Evolutionary conservation across 345 rosid genomes (phyloP).

Genomic region (Fremontodendron californicum): DNA sequence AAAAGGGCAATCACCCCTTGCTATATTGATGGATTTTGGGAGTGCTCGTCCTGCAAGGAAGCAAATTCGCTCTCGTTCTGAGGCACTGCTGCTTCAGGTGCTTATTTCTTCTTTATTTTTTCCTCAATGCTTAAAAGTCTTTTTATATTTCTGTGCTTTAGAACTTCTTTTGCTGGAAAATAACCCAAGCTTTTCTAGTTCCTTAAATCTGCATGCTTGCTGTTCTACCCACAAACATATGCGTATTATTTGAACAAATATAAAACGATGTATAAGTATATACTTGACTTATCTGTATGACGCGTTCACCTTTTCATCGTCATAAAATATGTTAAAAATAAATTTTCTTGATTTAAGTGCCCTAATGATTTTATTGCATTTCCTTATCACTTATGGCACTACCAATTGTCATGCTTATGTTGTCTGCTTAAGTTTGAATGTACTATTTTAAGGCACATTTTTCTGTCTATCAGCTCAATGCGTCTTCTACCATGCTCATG

Average conservation of each 20-base stretch:
- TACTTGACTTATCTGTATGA: no score
- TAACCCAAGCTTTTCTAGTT: neutral
- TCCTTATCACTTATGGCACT: neutral
- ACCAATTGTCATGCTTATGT: neutral
- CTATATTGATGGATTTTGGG: conserved; percentile 98
- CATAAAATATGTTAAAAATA: neutral
- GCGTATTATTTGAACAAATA: neutral
- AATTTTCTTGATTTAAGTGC: neutral
- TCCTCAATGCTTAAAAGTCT: neutral
- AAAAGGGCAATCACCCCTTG: conserved; percentile 78
- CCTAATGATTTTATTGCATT: neutral
- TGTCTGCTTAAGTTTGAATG: neutral
- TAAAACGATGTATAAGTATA: neutral
- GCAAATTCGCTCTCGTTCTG: conserved; percentile 85
- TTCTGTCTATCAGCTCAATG: conserved; percentile 1
- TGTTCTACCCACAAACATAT: neutral
- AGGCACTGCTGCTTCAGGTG: conserved; percentile 95
- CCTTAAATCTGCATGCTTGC: neutral
- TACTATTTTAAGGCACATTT: neutral
- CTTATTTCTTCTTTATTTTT: conserved; percentile 13
- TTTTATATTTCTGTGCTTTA: neutral
- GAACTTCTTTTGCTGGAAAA: neutral
- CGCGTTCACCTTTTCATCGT: neutral
- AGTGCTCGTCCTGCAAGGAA: conserved; percentile 84
- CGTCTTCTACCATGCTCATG: neutral